Percentiles rank a stretch among this genome's conserved stretches.
Conservation (phyloP, 176 grass and related monocot species). For the Rhynchospora pubera region DNA sequence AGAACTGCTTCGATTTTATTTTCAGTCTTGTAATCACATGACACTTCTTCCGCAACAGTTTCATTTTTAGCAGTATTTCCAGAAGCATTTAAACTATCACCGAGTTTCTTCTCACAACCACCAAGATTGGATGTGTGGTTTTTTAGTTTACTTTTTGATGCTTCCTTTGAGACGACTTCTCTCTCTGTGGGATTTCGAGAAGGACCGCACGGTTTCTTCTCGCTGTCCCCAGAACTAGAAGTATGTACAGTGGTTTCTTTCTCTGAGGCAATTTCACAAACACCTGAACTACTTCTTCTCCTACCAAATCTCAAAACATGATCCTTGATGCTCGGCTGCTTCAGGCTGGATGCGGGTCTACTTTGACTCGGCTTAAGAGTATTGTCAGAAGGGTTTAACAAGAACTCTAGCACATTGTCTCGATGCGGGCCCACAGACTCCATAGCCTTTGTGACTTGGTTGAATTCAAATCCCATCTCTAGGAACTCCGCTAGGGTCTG, state of each 20-base stretch:
- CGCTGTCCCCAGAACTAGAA: not conserved
- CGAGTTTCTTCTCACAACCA: not conserved
- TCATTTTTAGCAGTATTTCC: not conserved
- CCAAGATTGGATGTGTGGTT: not conserved
- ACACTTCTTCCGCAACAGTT: not conserved
- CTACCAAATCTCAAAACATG: slow-evolving; percentile 18
- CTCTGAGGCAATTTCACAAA: slow-evolving; percentile 29
- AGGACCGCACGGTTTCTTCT: not conserved
- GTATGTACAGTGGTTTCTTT: not conserved
- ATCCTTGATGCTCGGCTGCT: slow-evolving; percentile 64
- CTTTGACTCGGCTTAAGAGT: not conserved
- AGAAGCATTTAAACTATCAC: not conserved
- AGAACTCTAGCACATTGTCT: slow-evolving; percentile 49
- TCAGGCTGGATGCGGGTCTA: not conserved
- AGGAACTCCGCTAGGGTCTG: slow-evolving; percentile 57
- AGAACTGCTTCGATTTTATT: slow-evolving; percentile 37
- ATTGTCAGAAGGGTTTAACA: slow-evolving; percentile 35
- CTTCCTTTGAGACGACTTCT: too few relatives aligned
- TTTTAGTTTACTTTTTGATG: not conserved
- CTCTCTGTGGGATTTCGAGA: not conserved
- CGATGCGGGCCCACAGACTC: slow-evolving; percentile 34
- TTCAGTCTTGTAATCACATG: not conserved
- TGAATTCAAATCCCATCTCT: slow-evolving; percentile 85
- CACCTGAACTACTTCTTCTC: not conserved
- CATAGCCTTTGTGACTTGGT: slow-evolving; percentile 48